Percentiles rank a stretch among this genome's conserved stretches.
Conservation (phyloP, 108 stramenopile species). For the Cyclotella baltica region DNA sequence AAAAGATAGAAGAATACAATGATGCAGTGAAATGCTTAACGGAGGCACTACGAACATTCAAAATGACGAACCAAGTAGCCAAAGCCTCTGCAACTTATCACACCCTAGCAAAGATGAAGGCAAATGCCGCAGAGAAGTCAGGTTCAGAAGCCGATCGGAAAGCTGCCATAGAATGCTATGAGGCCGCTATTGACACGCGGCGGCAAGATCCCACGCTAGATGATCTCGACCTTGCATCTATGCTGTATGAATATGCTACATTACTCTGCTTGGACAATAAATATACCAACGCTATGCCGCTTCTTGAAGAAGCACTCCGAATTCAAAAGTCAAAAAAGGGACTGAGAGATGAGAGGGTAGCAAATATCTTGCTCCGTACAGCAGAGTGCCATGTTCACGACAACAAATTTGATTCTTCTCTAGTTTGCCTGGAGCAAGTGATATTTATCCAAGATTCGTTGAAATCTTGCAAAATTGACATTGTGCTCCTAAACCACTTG, state of each 20-base stretch:
- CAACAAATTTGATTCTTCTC: conserved; percentile 39
- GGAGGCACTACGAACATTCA: conserved; percentile 48
- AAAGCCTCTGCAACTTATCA: conserved; percentile 34
- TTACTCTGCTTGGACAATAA: conserved; percentile 34
- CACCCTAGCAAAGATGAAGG: conserved; percentile 44
- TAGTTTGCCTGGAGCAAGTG: conserved; percentile 54
- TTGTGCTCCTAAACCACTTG: conserved; percentile 36
- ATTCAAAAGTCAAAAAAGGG: conserved; percentile 43
- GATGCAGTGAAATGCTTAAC: conserved; percentile 33
- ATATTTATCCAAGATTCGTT: conserved; percentile 38
- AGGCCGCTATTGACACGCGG: conserved; percentile 43
- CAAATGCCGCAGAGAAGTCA: conserved; percentile 17
- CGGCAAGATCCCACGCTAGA: conserved; percentile 49
- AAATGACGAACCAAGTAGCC: conserved; percentile 47
- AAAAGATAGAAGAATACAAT: conserved; percentile 31
- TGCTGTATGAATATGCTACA: conserved; percentile 46
- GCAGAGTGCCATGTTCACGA: conserved; percentile 31
- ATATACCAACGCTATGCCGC: conserved; percentile 38
- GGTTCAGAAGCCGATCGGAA: conserved; percentile 29
- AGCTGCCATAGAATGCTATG: conserved; percentile 52
- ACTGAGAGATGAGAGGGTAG: conserved; percentile 33
- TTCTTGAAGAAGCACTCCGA: conserved; percentile 48
- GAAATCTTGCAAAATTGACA: conserved; percentile 28
- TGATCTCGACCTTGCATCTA: conserved; percentile 50
- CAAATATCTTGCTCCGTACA: conserved; percentile 43